Evolutionary conservation across 2,329 filamentous ascomycete species (phyloP).

Genomic region (Gnomoniopsis sp.): DNA sequence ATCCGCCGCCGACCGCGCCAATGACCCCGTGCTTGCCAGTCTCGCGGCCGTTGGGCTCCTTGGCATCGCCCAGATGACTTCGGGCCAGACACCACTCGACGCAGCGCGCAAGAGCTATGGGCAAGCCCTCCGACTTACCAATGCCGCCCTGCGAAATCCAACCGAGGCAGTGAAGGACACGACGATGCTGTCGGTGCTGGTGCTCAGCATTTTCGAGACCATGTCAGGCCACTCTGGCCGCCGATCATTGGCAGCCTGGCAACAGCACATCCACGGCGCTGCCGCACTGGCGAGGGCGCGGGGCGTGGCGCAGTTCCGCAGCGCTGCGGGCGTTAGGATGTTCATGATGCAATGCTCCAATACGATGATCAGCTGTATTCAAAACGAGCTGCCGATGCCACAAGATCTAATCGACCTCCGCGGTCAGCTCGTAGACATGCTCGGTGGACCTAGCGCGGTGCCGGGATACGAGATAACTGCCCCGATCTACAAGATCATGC

Average conservation of each 20-base stretch:
- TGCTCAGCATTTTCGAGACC: slow-evolving; percentile 53
- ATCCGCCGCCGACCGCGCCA: slow-evolving; percentile 27
- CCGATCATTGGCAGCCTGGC: slow-evolving; percentile 48
- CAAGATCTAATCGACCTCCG: slow-evolving; percentile 44
- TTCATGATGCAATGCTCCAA: slow-evolving; percentile 52
- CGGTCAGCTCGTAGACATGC: slow-evolving; percentile 34
- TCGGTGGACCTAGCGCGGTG: slow-evolving; percentile 30
- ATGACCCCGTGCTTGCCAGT: slow-evolving; percentile 47
- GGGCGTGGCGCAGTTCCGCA: slow-evolving; percentile 43
- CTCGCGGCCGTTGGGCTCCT: slow-evolving; percentile 54
- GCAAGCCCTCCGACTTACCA: slow-evolving; percentile 47
- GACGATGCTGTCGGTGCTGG: slow-evolving; percentile 51
- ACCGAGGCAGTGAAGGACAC: slow-evolving; percentile 42
- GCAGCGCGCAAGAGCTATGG: slow-evolving; percentile 49
- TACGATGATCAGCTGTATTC: slow-evolving; percentile 50
- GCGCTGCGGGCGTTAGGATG: slow-evolving; percentile 44
- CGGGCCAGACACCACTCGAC: slow-evolving; percentile 38
- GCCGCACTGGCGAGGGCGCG: slow-evolving; percentile 47
- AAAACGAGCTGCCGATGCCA: slow-evolving; percentile 46
- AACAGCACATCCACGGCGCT: slow-evolving; percentile 51
- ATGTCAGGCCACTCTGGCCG: slow-evolving; percentile 41
- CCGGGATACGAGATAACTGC: slow-evolving; percentile 40
- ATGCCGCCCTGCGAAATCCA: slow-evolving; percentile 44
- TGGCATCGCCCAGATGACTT: slow-evolving; percentile 45
- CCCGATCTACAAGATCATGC: slow-evolving; percentile 42